These are phyloP conservation scores for Trichoderma parareesei DNA, from an alignment of 495 filamentous ascomycete species.

Conservation along the genomic window DNA sequence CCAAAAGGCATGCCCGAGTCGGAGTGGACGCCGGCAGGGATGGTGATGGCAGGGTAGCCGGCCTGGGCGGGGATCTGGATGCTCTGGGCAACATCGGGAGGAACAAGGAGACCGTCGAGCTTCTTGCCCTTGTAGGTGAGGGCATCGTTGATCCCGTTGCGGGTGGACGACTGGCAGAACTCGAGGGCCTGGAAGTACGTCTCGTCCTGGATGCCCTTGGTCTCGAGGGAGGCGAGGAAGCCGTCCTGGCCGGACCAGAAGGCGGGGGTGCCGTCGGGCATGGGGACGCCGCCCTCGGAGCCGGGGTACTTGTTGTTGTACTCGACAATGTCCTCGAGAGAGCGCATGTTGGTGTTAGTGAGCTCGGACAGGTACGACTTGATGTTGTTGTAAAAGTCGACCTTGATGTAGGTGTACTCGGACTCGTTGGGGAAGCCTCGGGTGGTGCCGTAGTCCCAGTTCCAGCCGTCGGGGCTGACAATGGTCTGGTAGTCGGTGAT, in stretches of 20 bases:
- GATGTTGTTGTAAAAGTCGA: constrained; percentile 73
- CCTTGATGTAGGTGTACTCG: constrained; percentile 64
- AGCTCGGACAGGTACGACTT: constrained; percentile 56
- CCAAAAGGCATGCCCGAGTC: constrained; percentile 63
- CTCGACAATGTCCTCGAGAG: constrained; percentile 57
- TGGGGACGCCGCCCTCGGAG: constrained; percentile 60
- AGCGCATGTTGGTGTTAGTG: constrained; percentile 52
- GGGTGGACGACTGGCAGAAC: constrained; percentile 49
- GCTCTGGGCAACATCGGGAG: constrained; percentile 57
- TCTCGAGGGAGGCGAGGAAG: constrained; percentile 52
- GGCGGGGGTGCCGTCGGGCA: constrained; percentile 46
- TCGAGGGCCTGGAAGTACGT: constrained; percentile 57
- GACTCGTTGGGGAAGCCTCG: constrained; percentile 60
- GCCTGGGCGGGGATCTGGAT: constrained; percentile 46
- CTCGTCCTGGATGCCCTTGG: constrained; percentile 52
- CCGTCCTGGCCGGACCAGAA: constrained; percentile 65
- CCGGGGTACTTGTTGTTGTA: constrained; percentile 60
- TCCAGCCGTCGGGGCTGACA: constrained; percentile 55
- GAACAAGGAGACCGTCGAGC: constrained; percentile 55
- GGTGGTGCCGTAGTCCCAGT: constrained; percentile 62
- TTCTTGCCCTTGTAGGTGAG: constrained; percentile 39
- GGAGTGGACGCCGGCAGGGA: constrained; percentile 50
- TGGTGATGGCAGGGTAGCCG: constrained; percentile 63
- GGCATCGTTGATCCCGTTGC: constrained; percentile 62
- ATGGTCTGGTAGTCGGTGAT: constrained; percentile 52